A percentile compares a stretch with the other conserved stretches of the same genome.
These are phyloP conservation scores for Fusarium luffae DNA, from an alignment of 2,329 filamentous ascomycete species.

Conservation along the genomic window DNA sequence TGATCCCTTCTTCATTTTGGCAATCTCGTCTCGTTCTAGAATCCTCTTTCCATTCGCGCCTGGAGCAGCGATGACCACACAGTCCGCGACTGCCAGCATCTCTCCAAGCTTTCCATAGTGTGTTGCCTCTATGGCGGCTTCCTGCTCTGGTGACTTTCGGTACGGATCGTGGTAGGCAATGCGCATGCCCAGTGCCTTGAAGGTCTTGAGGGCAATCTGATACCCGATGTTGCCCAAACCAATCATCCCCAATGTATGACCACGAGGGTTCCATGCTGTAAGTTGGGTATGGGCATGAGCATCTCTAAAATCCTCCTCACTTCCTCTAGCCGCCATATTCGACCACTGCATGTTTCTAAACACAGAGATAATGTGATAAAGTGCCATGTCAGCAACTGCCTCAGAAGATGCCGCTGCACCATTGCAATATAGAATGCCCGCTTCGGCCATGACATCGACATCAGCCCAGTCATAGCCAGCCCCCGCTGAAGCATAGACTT, in stretches of 20 bases:
- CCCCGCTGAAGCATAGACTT: conserved; percentile 69
- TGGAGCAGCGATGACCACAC: conserved; percentile 20
- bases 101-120: conserved; percentile 39
- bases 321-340: conserved; percentile 60
- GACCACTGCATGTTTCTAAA: conserved; percentile 70
- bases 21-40: conserved; percentile 39
- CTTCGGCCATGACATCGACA: conserved; percentile 51
- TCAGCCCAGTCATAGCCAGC: conserved; percentile 74
- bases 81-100: conserved; percentile 21
- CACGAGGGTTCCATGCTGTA: conserved; percentile 66
- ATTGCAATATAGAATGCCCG: conserved; percentile 70
- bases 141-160: conserved; percentile 53
- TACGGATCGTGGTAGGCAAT: conserved; percentile 65
- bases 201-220: conserved; percentile 66
- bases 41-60: conserved; percentile 21
- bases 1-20: conserved; percentile 61
- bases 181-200: conserved; percentile 65
- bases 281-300: conserved; percentile 65
- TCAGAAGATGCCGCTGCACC: conserved; percentile 69
- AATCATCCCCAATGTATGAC: conserved; percentile 66
- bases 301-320: conserved; percentile 58
- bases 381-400: conserved; percentile 69
- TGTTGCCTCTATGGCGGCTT: conserved; percentile 57
- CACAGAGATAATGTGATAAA: conserved; percentile 68
- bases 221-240: conserved; percentile 68